These are phyloP conservation scores for Colletotrichum salicis DNA, from an alignment of 2,329 filamentous ascomycete species.

Conservation along the genomic window DNA sequence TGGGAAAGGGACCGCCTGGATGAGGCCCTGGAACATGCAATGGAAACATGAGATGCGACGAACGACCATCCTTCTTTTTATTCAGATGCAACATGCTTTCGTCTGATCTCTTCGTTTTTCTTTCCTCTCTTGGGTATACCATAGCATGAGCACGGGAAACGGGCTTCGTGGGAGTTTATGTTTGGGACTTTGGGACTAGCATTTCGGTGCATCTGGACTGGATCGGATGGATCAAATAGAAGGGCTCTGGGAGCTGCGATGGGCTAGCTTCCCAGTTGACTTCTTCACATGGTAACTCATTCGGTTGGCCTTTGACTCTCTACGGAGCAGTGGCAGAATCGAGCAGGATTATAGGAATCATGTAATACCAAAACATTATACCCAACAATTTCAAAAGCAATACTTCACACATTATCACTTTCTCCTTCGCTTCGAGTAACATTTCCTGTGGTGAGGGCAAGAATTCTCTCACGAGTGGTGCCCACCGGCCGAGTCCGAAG, in stretches of 20 bases:
- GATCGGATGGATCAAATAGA: slow-evolving; percentile 38
- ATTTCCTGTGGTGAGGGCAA: not conserved
- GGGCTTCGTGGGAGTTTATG: slow-evolving; percentile 26
- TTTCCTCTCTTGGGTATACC: slow-evolving; percentile 14
- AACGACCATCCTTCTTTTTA: slow-evolving; percentile 17
- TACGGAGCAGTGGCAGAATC: slow-evolving; percentile 8
- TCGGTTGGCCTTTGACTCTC: not conserved
- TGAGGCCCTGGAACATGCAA: slow-evolving; percentile 29
- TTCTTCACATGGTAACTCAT: slow-evolving; percentile 17
- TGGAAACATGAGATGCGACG: slow-evolving; percentile 30
- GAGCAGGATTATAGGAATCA: slow-evolving; percentile 33
- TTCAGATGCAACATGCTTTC: slow-evolving; percentile 6
- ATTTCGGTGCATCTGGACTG: slow-evolving; percentile 37
- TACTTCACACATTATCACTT: not conserved
- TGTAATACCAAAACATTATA: slow-evolving; percentile 34
- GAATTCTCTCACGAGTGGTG: not conserved
- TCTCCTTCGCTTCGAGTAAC: not conserved
- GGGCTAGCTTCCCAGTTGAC: slow-evolving; percentile 42
- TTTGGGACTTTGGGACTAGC: slow-evolving; percentile 28
- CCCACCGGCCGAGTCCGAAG: not conserved
- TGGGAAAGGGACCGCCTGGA: slow-evolving; percentile 37
- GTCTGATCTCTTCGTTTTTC: slow-evolving; percentile 4
- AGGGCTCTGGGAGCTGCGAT: slow-evolving; percentile 44
- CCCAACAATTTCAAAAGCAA: slow-evolving; percentile 28
- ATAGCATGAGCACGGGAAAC: slow-evolving; percentile 31